Conservation (phyloP, 2,329 filamentous ascomycete species). For the Trichoderma sp. region DNA sequence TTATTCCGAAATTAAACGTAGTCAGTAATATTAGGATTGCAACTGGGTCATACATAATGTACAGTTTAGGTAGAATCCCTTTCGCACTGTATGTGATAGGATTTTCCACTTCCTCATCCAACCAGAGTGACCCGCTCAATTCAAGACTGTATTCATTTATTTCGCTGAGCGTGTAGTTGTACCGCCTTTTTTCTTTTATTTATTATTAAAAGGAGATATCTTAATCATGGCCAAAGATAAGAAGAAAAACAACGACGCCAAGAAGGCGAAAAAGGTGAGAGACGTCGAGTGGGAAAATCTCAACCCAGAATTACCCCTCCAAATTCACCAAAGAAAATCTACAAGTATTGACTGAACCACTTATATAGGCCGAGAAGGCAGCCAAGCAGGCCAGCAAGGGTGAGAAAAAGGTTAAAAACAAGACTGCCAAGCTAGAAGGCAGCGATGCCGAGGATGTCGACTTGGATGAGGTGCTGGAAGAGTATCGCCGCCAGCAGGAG, state of each 20-base stretch:
- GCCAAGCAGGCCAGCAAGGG: constrained; percentile 84
- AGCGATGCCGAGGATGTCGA: constrained; percentile 92
- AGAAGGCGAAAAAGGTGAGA: constrained; percentile 49
- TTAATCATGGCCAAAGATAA: constrained; percentile 50
- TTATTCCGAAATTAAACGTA: background rate
- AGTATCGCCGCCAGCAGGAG: constrained; percentile 90
- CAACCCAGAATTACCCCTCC: constrained; percentile 14
- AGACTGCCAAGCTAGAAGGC: constrained; percentile 68
- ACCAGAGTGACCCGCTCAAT: background rate
- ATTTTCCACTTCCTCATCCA: constrained; percentile 11
- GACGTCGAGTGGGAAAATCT: background rate
- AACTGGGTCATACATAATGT: background rate
- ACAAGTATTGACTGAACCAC: constrained; percentile 23
- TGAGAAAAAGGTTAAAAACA: constrained; percentile 77
- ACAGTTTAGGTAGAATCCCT: background rate
- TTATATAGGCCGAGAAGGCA: constrained; percentile 56
- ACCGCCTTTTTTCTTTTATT: background rate
- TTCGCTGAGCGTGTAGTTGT: too few species aligned
- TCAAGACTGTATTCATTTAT: background rate
- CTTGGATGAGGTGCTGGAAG: constrained; percentile 86
- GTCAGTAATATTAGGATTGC: background rate
- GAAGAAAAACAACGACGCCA: constrained; percentile 47
- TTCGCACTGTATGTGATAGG: constrained; percentile 18
- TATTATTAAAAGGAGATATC: background rate
- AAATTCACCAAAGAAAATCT: background rate